Evolutionary conservation across 2,329 filamentous ascomycete genomes (phyloP), one percentile per base, ranked within the genome.

Genomic region (Fusarium verrucosum): DNA sequence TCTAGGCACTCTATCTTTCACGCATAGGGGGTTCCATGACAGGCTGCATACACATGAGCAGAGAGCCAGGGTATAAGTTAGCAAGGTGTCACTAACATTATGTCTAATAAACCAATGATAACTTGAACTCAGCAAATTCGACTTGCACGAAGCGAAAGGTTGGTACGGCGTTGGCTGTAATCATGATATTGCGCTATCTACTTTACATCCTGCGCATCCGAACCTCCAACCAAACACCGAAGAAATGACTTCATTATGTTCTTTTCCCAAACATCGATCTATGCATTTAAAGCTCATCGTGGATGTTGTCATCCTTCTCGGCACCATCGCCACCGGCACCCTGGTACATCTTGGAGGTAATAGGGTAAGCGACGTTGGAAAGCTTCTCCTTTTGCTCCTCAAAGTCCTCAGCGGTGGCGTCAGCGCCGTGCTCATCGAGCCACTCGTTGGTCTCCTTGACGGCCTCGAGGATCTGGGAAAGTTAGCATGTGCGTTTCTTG

Each of bases 331-430:
- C 55, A 37, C 55, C 55, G 16, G 85, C 89, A 72, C 85, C 83
- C 72, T 84, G 79, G 85, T 97, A 97, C 75, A 97, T 87, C 89
- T 99, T 99, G 84, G 92, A 96, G 73, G 95, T 99, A 83, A 99
- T 99, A 71, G 95, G 95, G 84, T 98, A 97, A 51, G 95, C 95
- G 68, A 97, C 92, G 79, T 91, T 91, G 74, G 92, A 96, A 71
- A 99, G 87, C 87, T 97, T 97, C 91, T 99, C 94, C 86, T 96
- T 97, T 86, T 98, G 94, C 88, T 99, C 95, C 81, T 97, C 94
- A 74, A 98, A 97, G 84, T 98, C 95, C 84, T 97, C 94, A 59
- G 92, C 85, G 70, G 85, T 87, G 67, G 95, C 95, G 49, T 90
- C 90, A 70, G 90, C 88, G 70, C 87, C 92, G 82, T 97, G 96